Conservation (phyloP, 495 filamentous ascomycete genomes). For the Aspergillus heteromorphus region DNA sequence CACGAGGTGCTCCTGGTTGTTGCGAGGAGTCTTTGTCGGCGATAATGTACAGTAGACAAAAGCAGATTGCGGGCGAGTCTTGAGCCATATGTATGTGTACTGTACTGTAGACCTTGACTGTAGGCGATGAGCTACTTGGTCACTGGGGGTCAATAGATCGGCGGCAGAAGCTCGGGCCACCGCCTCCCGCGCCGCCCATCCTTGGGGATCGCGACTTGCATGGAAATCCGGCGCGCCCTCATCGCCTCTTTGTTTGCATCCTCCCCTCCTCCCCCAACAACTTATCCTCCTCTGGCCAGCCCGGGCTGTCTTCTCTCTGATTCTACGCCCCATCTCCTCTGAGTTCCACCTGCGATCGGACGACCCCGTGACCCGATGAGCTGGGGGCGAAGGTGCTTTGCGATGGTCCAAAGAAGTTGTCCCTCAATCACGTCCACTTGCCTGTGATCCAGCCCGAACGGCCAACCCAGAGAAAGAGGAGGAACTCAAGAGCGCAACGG, state of each 20-base stretch:
- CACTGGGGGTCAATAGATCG: background rate
- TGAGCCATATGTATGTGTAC: background rate
- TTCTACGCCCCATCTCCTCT: background rate
- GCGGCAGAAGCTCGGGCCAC: slow-evolving; percentile 36
- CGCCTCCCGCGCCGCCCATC: slow-evolving; percentile 19
- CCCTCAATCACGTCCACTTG: slow-evolving; percentile 20
- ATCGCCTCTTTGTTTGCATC: slow-evolving; percentile 15
- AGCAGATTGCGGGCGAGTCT: background rate
- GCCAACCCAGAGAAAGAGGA: slow-evolving; percentile 1
- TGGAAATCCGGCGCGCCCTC: slow-evolving; percentile 28
- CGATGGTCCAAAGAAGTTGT: slow-evolving; percentile 26
- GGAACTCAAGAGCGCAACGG: background rate
- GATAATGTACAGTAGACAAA: slow-evolving; percentile 14
- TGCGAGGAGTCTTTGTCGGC: background rate
- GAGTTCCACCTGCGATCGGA: background rate
- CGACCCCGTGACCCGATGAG: slow-evolving; percentile 11
- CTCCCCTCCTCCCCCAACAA: slow-evolving; percentile 6
- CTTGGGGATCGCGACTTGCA: slow-evolving; percentile 41
- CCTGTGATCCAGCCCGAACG: slow-evolving; percentile 13
- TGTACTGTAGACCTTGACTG: background rate
- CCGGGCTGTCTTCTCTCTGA: background rate
- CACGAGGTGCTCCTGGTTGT: background rate
- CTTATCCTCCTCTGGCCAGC: background rate
- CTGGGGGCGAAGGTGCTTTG: slow-evolving; percentile 15
- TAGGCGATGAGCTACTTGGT: too few relatives aligned